phyloP scores from a whole-genome alignment of 2,329 filamentous ascomycete species.

The Stemphylium lycopersici region DNA sequence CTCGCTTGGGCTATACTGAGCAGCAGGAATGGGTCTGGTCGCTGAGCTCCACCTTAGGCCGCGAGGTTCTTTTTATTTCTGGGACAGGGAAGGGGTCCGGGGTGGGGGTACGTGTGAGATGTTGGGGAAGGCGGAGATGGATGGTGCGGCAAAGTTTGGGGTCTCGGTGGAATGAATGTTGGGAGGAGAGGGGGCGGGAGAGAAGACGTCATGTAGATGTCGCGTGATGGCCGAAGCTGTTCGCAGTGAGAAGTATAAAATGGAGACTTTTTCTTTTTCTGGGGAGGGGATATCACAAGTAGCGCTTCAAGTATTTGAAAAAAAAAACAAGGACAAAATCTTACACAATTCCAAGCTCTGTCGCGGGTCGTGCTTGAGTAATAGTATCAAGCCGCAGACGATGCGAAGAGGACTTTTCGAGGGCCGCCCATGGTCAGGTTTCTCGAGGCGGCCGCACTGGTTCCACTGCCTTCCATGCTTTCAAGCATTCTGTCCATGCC shows the following conservation, averaged over 20 bases:
- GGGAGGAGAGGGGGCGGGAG: background rate
- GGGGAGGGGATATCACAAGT: background rate
- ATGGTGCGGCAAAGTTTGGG: background rate
- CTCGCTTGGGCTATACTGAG: slow-evolving; percentile 61
- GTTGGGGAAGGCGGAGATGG: too few species aligned
- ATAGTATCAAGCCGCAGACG: slow-evolving; percentile 33
- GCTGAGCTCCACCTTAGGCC: slow-evolving; percentile 59
- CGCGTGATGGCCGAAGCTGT: too few species aligned
- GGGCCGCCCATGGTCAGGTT: slow-evolving; percentile 39
- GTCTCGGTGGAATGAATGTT: background rate
- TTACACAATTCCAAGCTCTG: background rate
- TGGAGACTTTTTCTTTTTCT: background rate
- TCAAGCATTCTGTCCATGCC: slow-evolving; percentile 56
- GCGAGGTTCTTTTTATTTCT: slow-evolving; percentile 39
- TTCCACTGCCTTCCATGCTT: slow-evolving; percentile 38
- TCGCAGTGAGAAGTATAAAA: background rate
- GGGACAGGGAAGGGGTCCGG: background rate
- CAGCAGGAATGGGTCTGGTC: slow-evolving; percentile 59
- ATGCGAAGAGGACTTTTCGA: slow-evolving; percentile 46
- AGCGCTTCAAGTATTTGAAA: background rate
- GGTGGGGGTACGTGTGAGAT: background rate
- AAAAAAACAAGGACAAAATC: background rate
- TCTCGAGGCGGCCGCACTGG: slow-evolving; percentile 25
- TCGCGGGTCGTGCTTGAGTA: background rate
- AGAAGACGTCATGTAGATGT: too few species aligned